Base-by-base conservation (phyloP, 1,139 yeast species). In the Hyphopichia fennica region DNA sequence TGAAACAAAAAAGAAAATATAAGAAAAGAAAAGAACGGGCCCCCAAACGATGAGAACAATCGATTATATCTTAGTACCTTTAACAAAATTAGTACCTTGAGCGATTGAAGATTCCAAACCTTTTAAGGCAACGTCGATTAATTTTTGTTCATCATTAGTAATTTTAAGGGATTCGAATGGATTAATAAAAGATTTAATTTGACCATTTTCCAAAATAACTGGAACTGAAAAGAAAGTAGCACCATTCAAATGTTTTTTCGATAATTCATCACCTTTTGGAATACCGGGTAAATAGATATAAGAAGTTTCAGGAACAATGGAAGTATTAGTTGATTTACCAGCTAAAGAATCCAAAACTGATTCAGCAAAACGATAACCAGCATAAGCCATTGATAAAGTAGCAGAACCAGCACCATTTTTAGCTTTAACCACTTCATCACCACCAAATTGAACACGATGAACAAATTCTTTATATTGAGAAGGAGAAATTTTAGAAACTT, bases 391-490 rank as follows among this genome's bases (percentile, higher is more conserved):
- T 1, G 87, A 81, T 51, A 84, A 72, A 14, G 91, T 84, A 22
- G 90, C 91, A 8, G 88, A 82, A 9, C 91, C 91, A 33, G 82
- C 83, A 47, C 90, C 90, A 50, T 82, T 76, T 61, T 84, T 84
- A 20, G 90, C 90, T 62, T 82, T 75, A 42, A 84, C 90, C 34
- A 84, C 89, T 61, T 84, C 91, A 61, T 84, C 91, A 53, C 90
- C 90, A 46, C 89, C 91, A 56, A 72, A 84, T 60, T 84, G 89
- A 20, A 84, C 88, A 50, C 89, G 68, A 53, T 81, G 63, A 31
- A 83, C 65, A 43, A 81, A 77, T 15, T 62, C 65, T 29, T 70
- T 67, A 54, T 75, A 74, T 37, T 66, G 62, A 11, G 65, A 48
- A 34, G 60, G 51, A 17, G 58, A 57, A 39, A 68, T 58, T 33